Conservation (phyloP, 1,284 basidiomycete species). For the Macrocystidia cucumis region DNA sequence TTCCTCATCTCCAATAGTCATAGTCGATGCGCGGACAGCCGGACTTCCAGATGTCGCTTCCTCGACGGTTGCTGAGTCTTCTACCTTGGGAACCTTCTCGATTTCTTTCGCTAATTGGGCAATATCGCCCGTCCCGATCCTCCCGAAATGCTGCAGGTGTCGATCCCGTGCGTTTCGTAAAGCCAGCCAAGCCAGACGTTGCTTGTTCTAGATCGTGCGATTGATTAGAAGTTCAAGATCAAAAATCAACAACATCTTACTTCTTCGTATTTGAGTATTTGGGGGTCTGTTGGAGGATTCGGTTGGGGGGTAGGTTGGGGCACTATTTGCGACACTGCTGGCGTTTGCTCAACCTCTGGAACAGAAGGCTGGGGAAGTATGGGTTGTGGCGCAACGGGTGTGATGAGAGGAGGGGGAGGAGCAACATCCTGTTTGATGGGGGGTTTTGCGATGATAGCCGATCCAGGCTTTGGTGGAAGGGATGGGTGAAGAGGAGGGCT, state of each 20-base stretch:
- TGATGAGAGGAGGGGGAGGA: conserved; percentile 1
- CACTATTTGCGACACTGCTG: conserved; percentile 15
- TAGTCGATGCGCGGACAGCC: conserved; percentile 8
- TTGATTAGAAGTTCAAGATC: conserved; percentile 5
- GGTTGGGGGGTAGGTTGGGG: conserved; percentile 17
- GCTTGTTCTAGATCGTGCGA: conserved; percentile 46
- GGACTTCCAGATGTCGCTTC: conserved; percentile 18
- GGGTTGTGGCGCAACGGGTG: conserved; percentile 17
- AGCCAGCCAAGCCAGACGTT: conserved; percentile 72
- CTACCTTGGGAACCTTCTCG: conserved; percentile 36
- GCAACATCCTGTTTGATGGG: conserved; percentile 14
- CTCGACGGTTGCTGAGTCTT: conserved; percentile 19
- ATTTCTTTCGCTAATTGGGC: conserved; percentile 58
- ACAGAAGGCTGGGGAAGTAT: conserved; percentile 20
- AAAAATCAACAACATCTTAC: conserved; percentile 26
- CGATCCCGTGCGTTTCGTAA: conserved; percentile 66
- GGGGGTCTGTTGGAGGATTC: conserved; percentile 34
- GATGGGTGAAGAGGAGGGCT: conserved; percentile 56
- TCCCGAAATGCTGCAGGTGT: conserved; percentile 65
- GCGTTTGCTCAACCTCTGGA: conserved; percentile 11
- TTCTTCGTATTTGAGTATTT: conserved; percentile 55
- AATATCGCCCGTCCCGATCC: conserved; percentile 73
- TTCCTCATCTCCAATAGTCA: conserved; percentile 9
- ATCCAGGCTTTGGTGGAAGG: conserved; percentile 43
- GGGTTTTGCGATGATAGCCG: conserved; percentile 18